Conservation (phyloP, 78 protist genomes). For the Pigoraptor vietnamica region DNA sequence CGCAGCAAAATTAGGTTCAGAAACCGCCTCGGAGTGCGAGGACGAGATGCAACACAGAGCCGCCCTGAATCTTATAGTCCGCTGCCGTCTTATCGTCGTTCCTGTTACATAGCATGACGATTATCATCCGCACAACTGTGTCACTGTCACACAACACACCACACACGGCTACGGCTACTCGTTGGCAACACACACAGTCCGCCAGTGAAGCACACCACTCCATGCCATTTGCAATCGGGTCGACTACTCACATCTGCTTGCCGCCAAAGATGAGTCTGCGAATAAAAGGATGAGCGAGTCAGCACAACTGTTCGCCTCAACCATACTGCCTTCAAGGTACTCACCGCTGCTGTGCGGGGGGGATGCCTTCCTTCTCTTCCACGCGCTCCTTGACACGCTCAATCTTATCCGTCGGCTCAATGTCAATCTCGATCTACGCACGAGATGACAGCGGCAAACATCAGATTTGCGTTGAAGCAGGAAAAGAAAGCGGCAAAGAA, state of each 20-base stretch:
- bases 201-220: no score
- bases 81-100: conserved; percentile 68
- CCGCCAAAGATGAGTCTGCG: conserved; percentile 1
- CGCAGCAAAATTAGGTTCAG: neutral
- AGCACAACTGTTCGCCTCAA: neutral
- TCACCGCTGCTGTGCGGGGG: conserved; percentile 82
- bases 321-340: neutral
- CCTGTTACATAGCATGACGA: no score
- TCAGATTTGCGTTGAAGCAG: no score
- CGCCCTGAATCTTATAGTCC: conserved; percentile 73
- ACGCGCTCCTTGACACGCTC: conserved; percentile 79
- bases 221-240: no score
- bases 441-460: no score
- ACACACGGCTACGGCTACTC: no score
- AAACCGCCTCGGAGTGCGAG: conserved; percentile 67
- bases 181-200: no score
- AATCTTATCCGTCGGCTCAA: conserved; percentile 69
- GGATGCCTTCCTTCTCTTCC: conserved; percentile 87
- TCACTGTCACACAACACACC: no score
- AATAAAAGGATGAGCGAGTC: neutral
- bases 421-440: conserved; percentile 74
- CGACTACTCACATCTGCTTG: no score
- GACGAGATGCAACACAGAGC: conserved; percentile 79
- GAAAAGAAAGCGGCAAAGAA: no score
- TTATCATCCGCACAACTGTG: no score